Percentiles rank a stretch among this genome's conserved stretches.
Evolutionary conservation across 163 green algal genomes (phyloP).

Genomic region (Smithsoniella earleae): DNA sequence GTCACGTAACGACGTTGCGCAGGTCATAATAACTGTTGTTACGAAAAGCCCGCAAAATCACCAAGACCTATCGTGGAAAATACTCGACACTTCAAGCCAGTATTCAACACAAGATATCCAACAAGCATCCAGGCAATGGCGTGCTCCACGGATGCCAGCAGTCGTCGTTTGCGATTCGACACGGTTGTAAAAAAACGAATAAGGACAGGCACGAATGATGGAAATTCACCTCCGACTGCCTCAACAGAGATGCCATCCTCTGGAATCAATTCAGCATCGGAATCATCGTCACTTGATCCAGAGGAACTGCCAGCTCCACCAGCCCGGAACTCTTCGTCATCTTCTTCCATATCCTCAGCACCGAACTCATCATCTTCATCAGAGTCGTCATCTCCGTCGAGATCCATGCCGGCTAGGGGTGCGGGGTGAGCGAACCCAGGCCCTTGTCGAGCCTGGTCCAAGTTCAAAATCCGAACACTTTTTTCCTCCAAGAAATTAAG

Average conservation of each 20-base stretch:
- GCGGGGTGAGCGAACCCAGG: background rate
- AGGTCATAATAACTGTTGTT: no score
- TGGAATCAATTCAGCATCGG: slow-evolving; percentile 14
- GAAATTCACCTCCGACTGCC: background rate
- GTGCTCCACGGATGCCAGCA: background rate
- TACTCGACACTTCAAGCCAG: background rate
- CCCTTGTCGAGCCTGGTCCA: slow-evolving; percentile 17
- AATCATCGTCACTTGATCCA: slow-evolving; percentile 14
- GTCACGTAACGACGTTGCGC: no score
- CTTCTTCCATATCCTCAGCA: slow-evolving; percentile 4
- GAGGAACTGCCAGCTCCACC: background rate
- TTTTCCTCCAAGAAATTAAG: slow-evolving; percentile 27
- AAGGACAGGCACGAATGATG: background rate
- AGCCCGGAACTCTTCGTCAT: slow-evolving; percentile 8
- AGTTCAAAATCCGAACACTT: background rate
- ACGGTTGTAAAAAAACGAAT: background rate
- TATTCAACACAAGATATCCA: background rate
- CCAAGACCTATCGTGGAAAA: no score
- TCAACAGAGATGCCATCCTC: slow-evolving; percentile 25
- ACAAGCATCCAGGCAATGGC: background rate
- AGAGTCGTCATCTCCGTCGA: background rate
- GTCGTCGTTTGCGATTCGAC: background rate
- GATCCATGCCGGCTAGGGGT: background rate
- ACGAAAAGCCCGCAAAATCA: no score
- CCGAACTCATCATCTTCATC: slow-evolving; percentile 26